A percentile compares a stretch with the other conserved stretches of the same genome.
Evolutionary conservation across 108 stramenopile genomes (phyloP).

Genomic region (Stephanodiscus minutulus): DNA sequence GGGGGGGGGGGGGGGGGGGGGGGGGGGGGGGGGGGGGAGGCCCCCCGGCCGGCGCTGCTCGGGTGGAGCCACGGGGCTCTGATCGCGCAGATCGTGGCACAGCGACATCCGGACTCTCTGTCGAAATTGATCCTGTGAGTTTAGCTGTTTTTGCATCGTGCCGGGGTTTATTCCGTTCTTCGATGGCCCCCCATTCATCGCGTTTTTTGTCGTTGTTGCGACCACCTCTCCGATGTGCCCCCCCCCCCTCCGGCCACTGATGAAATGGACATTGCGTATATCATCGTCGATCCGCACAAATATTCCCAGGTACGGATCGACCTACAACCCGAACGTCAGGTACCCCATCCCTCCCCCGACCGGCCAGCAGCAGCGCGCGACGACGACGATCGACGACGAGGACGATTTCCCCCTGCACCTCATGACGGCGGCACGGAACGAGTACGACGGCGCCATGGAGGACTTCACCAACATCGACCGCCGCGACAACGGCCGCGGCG

Average conservation of each 20-base stretch:
- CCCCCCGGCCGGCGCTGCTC: conserved; percentile 47
- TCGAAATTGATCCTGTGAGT: conserved; percentile 73
- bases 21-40: background rate
- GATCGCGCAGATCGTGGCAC: conserved; percentile 82
- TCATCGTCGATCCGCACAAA: no score
- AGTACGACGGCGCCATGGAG: conserved; percentile 79
- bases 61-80: conserved; percentile 89
- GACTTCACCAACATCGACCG: conserved; percentile 85
- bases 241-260: no score
- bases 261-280: no score
- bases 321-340: conserved; percentile 72
- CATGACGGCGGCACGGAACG: conserved; percentile 48
- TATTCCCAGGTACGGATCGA: conserved; percentile 65
- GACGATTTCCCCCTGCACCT: conserved; percentile 40
- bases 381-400: conserved; percentile 15
- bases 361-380: no score
- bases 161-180: background rate
- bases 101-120: conserved; percentile 51
- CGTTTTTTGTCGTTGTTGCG: no score
- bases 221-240: no score
- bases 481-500: no score
- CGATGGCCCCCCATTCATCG: background rate
- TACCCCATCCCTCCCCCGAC: conserved; percentile 46
- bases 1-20: background rate
- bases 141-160: background rate